phyloP scores from a whole-genome alignment of 2,329 filamentous ascomycete species.

The Polytolypa hystricis region DNA sequence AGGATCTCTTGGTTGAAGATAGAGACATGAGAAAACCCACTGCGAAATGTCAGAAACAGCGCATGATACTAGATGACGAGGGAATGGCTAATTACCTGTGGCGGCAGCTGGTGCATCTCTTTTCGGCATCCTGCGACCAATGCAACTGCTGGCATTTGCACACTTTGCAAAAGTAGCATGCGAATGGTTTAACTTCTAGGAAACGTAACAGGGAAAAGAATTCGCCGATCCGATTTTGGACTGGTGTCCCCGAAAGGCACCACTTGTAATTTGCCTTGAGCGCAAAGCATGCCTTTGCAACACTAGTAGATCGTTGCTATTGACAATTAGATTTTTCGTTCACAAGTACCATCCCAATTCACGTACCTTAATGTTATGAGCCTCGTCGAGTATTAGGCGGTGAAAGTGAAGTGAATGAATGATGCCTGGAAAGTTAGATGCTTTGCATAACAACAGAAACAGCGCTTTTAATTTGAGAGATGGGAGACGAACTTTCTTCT shows the following conservation, averaged over 20 bases:
- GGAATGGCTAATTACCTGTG: conserved; percentile 32
- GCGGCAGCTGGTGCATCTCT: conserved; percentile 59
- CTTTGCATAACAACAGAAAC: not conserved
- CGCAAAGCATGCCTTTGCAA: conserved; percentile 90
- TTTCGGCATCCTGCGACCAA: conserved; percentile 66
- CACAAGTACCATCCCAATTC: too few species aligned
- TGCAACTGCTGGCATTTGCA: conserved; percentile 73
- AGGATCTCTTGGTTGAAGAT: conserved; percentile 92
- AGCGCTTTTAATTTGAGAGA: not conserved
- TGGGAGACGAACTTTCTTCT: conserved; percentile 46
- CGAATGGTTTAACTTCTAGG: conserved; percentile 76
- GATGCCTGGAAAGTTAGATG: conserved; percentile 40
- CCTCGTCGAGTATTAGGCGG: conserved; percentile 86
- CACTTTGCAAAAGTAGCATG: conserved; percentile 85
- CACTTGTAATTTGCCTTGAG: conserved; percentile 81
- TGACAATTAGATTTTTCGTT: too few species aligned
- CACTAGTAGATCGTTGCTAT: conserved; percentile 63
- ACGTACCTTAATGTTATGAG: conserved; percentile 75
- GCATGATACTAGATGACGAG: not conserved
- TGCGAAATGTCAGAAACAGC: conserved; percentile 16
- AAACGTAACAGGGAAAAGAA: conserved; percentile 93
- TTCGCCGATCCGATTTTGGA: conserved; percentile 95
- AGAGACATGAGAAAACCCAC: conserved; percentile 57
- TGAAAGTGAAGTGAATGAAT: conserved; percentile 85
- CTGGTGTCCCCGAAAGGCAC: conserved; percentile 88